A percentile compares a stretch with the other conserved stretches of the same genome.
These are phyloP conservation scores for Colletotrichum higginsianum DNA, from an alignment of 2,329 filamentous ascomycete genomes.

Conservation along the genomic window DNA sequence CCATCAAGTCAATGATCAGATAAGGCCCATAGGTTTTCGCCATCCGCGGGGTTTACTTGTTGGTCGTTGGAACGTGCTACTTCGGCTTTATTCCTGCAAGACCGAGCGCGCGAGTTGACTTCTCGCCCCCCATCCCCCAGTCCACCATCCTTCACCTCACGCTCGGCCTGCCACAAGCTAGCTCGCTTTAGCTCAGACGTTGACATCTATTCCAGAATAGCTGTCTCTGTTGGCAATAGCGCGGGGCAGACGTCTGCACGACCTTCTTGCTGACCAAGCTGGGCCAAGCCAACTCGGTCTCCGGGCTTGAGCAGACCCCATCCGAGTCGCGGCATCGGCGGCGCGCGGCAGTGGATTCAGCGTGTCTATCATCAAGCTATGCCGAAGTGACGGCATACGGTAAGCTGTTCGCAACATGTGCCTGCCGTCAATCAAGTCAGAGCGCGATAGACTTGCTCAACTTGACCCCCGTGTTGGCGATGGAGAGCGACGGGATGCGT, in stretches of 20 bases:
- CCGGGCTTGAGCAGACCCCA: not conserved
- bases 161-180: not conserved
- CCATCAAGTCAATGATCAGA: not conserved
- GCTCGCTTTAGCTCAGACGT: not conserved
- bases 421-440: not conserved
- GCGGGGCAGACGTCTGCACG: not conserved
- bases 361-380: not conserved
- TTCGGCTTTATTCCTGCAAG: conserved; percentile 10
- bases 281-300: conserved; percentile 18
- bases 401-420: not conserved
- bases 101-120: conserved; percentile 27
- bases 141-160: not conserved
- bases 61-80: not conserved
- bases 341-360: not conserved
- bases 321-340: not conserved
- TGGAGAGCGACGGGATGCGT: not conserved
- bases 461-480: not conserved
- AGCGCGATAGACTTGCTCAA: not conserved
- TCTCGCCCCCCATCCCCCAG: not conserved
- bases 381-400: not conserved
- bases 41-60: not conserved
- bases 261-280: not conserved
- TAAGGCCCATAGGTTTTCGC: not conserved
- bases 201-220: not conserved
- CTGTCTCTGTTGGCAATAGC: not conserved